Evolutionary conservation across 768 basidiomycete species (phyloP).

Genomic region (Boletus vinaceobasis): DNA sequence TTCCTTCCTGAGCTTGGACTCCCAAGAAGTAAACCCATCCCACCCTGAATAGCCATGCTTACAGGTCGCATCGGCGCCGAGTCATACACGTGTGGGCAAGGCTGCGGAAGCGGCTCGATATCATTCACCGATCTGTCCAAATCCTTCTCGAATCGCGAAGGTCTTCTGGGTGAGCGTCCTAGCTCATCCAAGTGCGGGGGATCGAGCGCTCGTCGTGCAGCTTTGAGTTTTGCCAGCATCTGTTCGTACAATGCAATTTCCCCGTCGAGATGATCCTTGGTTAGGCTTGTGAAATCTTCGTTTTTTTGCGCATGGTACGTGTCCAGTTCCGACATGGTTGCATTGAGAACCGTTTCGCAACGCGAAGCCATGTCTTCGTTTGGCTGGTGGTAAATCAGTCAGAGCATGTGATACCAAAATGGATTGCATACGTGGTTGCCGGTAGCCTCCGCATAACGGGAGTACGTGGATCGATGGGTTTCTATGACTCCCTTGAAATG

Average conservation of each 20-base stretch:
- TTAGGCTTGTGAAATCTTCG: constrained; percentile 60
- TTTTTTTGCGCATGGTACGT: constrained; percentile 70
- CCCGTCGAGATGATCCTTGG: constrained; percentile 70
- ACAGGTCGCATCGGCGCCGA: constrained; percentile 72
- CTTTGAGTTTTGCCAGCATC: constrained; percentile 55
- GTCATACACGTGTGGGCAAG: constrained; percentile 78
- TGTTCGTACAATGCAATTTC: constrained; percentile 77
- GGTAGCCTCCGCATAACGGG: constrained; percentile 58
- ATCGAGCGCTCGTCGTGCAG: constrained; percentile 55
- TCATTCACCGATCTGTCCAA: constrained; percentile 51
- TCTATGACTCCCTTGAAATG: constrained; percentile 57
- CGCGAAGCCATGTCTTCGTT: constrained; percentile 66
- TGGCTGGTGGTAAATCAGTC: constrained; percentile 35
- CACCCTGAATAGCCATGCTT: constrained; percentile 69
- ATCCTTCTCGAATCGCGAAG: constrained; percentile 77
- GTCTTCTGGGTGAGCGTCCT: constrained; percentile 49
- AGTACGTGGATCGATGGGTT: constrained; percentile 69
- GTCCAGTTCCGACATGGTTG: constrained; percentile 86
- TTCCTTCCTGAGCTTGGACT: constrained; percentile 32
- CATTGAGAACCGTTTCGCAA: constrained; percentile 86
- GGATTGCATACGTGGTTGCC: constrained; percentile 24
- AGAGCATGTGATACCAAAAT: background rate
- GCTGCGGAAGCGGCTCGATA: constrained; percentile 54
- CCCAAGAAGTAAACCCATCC: constrained; percentile 62
- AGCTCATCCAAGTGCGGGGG: constrained; percentile 46